Evolutionary conservation across 129 eudicot genomes (phyloP), one percentile per base, ranked within the genome.

Genomic region (Solidago caesia): DNA sequence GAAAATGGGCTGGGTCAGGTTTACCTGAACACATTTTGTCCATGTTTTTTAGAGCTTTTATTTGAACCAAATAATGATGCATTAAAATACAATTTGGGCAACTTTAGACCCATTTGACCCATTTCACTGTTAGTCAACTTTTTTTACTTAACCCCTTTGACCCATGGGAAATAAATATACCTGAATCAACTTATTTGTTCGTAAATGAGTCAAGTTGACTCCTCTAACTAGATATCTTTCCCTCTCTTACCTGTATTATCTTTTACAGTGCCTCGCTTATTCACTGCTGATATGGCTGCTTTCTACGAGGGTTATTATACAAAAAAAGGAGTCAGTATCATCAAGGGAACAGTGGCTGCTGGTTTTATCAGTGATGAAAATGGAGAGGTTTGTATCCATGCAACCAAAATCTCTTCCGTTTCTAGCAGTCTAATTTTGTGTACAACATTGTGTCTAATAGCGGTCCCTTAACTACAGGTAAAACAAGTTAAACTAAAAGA

Each of bases 231-330:
- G 4, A 21, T 45, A 44, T 14, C 44, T 13, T 14, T 29, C 21
- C 25, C 12, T 55, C 11, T 26, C 57, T 72, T 14, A 68, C 47
- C 14, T 39, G 61, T 27, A 39, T 47, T 26, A 65, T 70, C 25
- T 48, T 68, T 73, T 82, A 64, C 85, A 91, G 95, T 86, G 97
- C 97, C 97, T 64, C 84, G 97, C 43, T 87, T 91, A 52, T 91
- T 91, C 85, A 91, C 97, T 11, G 86, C 94, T 48, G 89, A 72
- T 53, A 79, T 91, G 70, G 97, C 97, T 79, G 75, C 83, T 46
- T 88, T 91, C 78, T 91, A 91, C 25, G 97, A 91, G 83, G 85
- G 86, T 6, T 91, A 82, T 73, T 91, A 91, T 76, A 71, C 65
- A 49, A 86, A 88, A 63, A 91, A 91, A 67, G 91, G 97, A 73